Base-by-base conservation (phyloP, 148 eudicot genomes). In the Amaranthus palmeri region DNA sequence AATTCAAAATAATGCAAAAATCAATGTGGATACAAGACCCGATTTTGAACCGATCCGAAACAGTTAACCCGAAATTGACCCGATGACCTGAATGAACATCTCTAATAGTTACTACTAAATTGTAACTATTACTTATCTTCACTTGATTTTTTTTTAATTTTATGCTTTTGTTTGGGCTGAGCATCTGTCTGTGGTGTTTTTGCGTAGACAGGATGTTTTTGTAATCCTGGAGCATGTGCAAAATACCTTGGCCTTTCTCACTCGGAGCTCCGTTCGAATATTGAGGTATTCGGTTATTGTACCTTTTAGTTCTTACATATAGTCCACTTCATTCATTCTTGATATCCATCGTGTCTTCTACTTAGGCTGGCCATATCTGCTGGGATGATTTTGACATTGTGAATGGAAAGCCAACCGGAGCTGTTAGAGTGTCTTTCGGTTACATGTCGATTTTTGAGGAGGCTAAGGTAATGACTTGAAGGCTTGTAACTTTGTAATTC, bases 371-470 rank as follows among this genome's bases (percentile, higher is more conserved):
- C 76, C 98, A 86, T 84, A 70, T 89, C 75, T 95, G 98, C 83
- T 91, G 97, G 97, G 98, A 95, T 84, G 97, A 91, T 83, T 84
- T 76, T 61, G 98, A 95, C 76, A 79, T 95, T 69, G 76, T 95
- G 43, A 64, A 86, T 77, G 98, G 98, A 61, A 89, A 95, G 81
- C 98, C 98, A 73, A 95, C 98, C 53, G 98, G 98, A 74, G 98
- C 97, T 61, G 91, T 91, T 76, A 86, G 98, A 79, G 90, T 89
- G 67, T 95, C 98, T 6, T 89, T 95, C 78, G 97, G 98, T 48
- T 91, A 95, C 83, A 91, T 95, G 97, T 95, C 98, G 65, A 89
- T 93, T 57, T 95, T 88, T 83, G 98, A 91, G 85, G 98, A 95
- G 75, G 88, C 90, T 57, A 84, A 74, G 98, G 98, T 95, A 88